A percentile compares a stretch with the other conserved stretches of the same genome.
Conservation (phyloP, 306 rosid species). For the Inga leiocalycina region DNA sequence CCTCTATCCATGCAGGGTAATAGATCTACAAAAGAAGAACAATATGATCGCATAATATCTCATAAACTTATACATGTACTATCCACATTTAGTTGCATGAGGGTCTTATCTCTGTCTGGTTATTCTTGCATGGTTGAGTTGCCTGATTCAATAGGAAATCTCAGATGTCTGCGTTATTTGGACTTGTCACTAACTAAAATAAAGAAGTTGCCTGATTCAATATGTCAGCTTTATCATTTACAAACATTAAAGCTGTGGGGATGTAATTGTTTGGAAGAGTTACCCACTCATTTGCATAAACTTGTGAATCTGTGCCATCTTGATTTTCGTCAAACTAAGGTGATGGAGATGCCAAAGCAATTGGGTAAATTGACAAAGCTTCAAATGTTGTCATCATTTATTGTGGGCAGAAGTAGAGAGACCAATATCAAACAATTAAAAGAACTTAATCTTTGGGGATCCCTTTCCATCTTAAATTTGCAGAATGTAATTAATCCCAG, state of each 20-base stretch:
- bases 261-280: neutral
- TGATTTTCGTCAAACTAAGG: neutral
- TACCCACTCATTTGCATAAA: neutral
- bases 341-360: neutral
- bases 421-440: neutral
- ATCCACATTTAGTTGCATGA: neutral
- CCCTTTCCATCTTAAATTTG: neutral
- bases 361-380: neutral
- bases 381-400: neutral
- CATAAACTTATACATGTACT: neutral
- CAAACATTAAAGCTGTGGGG: neutral
- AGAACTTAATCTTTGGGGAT: neutral
- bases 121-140: neutral
- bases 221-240: slow-evolving; percentile 23
- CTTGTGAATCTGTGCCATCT: neutral
- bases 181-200: neutral
- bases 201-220: neutral
- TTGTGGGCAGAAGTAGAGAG: neutral
- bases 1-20: neutral
- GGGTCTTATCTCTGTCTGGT: slow-evolving; percentile 1
- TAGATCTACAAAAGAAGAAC: too few species aligned
- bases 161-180: slow-evolving; percentile 31
- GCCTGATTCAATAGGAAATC: slow-evolving; percentile 5
- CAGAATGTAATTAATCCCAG: neutral
- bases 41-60: neutral